Evolutionary conservation across 2,329 filamentous ascomycete genomes (phyloP).

Genomic region (Colletotrichum costaricense): DNA sequence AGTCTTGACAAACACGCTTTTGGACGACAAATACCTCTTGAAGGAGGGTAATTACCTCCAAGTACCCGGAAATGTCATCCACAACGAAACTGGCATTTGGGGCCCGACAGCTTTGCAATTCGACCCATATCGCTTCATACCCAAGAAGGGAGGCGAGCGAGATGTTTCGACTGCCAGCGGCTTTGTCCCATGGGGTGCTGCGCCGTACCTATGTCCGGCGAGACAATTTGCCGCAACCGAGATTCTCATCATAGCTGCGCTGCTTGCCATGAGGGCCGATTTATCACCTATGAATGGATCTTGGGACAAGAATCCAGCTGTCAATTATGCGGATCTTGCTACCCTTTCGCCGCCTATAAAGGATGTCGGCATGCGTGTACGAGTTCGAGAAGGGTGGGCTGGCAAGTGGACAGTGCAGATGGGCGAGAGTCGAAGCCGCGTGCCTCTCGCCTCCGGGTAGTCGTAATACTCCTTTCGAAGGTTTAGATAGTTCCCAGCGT

Average conservation of each 20-base stretch:
- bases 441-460: conserved; percentile 41
- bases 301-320: conserved; percentile 15
- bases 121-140: conserved; percentile 39
- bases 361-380: conserved; percentile 10
- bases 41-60: conserved; percentile 47
- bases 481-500: no score
- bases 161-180: neutral
- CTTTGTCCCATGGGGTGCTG: conserved; percentile 42
- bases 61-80: conserved; percentile 46
- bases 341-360: conserved; percentile 3
- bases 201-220: conserved; percentile 44
- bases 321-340: conserved; percentile 15
- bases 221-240: conserved; percentile 44
- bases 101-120: conserved; percentile 40
- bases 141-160: neutral
- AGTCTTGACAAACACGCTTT: conserved; percentile 46
- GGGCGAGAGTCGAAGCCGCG: conserved; percentile 40
- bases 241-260: conserved; percentile 39
- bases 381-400: neutral
- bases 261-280: conserved; percentile 34
- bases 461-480: no score
- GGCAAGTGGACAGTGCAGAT: conserved; percentile 39
- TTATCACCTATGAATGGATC: conserved; percentile 1
- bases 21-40: conserved; percentile 51
- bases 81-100: conserved; percentile 41